Evolutionary conservation across 495 filamentous ascomycete genomes (phyloP).

Genomic region (Evernia prunastri): DNA sequence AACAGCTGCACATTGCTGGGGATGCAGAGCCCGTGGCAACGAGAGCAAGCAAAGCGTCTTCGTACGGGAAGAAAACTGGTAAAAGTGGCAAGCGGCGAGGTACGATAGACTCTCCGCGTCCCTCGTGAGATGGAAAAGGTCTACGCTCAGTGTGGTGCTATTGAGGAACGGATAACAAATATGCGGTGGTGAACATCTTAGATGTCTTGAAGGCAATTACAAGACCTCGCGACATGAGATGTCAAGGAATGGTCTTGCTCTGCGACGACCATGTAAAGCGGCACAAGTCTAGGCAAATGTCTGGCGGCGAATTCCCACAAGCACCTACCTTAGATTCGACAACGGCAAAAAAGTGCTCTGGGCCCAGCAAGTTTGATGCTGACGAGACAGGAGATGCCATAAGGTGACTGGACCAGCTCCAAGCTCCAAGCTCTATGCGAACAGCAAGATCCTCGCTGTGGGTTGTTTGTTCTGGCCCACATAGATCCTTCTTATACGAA

Average conservation of each 20-base stretch:
- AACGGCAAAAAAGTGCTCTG: not conserved
- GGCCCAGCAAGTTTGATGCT: not conserved
- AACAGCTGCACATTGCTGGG: not conserved
- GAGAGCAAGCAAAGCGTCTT: not conserved
- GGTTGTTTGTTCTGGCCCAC: not conserved
- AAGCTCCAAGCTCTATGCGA: not conserved
- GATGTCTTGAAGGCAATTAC: not conserved
- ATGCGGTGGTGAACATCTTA: not conserved
- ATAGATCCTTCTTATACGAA: not conserved
- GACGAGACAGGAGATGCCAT: not conserved
- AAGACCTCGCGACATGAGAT: not conserved
- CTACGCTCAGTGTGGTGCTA: not conserved
- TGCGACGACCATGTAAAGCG: not conserved
- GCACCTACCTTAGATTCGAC: not conserved
- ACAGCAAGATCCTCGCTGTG: not conserved
- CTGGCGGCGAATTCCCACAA: not conserved
- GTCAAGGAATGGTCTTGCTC: not conserved
- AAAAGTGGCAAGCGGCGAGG: not conserved
- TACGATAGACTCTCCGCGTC: not conserved
- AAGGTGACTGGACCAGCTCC: not conserved
- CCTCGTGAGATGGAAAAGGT: not conserved
- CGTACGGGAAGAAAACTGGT: not conserved
- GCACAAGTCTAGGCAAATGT: not conserved
- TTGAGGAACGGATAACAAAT: not conserved
- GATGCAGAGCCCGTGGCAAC: not conserved